A percentile compares a stretch with the other conserved stretches of the same genome.
phyloP scores from a whole-genome alignment of 805 yeast genomes.

The Allodekkera sacchari region DNA sequence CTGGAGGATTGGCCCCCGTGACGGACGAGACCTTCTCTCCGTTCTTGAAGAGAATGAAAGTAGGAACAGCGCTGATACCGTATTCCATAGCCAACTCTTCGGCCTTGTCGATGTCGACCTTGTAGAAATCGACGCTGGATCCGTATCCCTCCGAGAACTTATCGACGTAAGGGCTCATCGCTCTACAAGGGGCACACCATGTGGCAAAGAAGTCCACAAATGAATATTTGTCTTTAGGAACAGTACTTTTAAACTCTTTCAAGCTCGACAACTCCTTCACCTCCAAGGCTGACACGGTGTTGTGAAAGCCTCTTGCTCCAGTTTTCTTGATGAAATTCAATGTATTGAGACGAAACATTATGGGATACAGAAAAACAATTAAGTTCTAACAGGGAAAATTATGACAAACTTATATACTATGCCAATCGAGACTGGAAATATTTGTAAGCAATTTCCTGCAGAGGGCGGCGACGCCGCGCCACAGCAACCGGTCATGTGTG shows the following conservation, averaged over 20 bases:
- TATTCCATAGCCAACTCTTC: conserved; percentile 52
- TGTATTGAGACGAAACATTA: too few relatives aligned
- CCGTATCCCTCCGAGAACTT: conserved; percentile 33
- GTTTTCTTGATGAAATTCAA: too few relatives aligned
- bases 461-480: too few relatives aligned
- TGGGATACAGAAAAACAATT: too few relatives aligned
- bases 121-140: conserved; percentile 47
- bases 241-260: conserved; percentile 28
- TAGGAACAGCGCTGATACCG: conserved; percentile 70
- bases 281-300: neutral
- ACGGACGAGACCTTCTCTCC: conserved; percentile 50
- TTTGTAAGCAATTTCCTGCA: too few relatives aligned
- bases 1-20: conserved; percentile 55
- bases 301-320: conserved; percentile 5
- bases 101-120: conserved; percentile 63
- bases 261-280: conserved; percentile 28
- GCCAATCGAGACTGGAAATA: too few relatives aligned
- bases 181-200: conserved; percentile 78
- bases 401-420: too few relatives aligned
- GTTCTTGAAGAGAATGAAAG: conserved; percentile 53
- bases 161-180: conserved; percentile 52
- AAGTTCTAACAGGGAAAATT: too few relatives aligned
- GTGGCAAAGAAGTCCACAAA: conserved; percentile 62
- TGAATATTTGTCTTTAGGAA: conserved; percentile 32
- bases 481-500: too few relatives aligned